phyloP scores from a whole-genome alignment of 176 grass and related monocot genomes.

The Phyllostachys edulis region DNA sequence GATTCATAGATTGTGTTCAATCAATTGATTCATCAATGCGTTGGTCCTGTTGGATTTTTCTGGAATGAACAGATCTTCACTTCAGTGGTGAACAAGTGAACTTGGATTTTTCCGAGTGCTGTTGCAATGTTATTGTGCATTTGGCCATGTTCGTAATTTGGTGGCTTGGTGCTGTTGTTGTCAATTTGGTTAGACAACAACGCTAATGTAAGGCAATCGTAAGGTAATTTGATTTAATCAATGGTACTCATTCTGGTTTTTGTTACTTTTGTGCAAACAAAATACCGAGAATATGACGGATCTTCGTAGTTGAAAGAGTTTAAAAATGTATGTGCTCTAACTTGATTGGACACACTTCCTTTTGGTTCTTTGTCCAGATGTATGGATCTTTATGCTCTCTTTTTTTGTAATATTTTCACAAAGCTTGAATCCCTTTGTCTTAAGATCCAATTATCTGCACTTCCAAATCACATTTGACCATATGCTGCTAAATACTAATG shows the following conservation, averaged over 20 bases:
- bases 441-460: background rate
- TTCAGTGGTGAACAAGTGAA: no score
- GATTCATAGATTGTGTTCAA: no score
- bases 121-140: no score
- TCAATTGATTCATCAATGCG: no score
- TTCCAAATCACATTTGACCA: background rate
- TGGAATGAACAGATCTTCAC: no score
- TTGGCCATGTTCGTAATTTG: no score
- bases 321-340: background rate
- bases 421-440: background rate
- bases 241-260: background rate
- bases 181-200: background rate
- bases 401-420: background rate
- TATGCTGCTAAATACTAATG: background rate
- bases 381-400: background rate
- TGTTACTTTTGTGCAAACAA: background rate
- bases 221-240: background rate
- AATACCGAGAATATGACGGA: background rate
- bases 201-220: background rate
- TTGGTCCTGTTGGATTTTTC: no score
- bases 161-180: background rate
- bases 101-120: no score
- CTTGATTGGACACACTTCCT: background rate
- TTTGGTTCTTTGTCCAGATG: background rate
- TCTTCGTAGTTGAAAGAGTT: background rate